Evolutionary conservation across 1,139 yeast species (phyloP).

Genomic region (Yamadazyma siamensis): DNA sequence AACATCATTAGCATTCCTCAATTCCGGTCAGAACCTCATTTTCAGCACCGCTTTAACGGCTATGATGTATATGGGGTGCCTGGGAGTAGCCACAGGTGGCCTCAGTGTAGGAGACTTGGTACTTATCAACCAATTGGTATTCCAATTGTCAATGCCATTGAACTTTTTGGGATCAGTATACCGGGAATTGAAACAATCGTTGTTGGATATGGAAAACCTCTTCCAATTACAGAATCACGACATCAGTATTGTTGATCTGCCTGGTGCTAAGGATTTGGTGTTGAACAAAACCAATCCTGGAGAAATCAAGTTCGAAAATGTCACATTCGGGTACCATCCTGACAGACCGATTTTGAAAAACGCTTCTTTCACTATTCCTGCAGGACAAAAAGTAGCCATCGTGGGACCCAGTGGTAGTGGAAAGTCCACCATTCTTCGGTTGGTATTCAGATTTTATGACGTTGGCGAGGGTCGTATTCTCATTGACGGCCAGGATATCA

Average conservation of each 20-base stretch:
- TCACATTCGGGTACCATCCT: conserved; percentile 87
- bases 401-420: conserved; percentile 98
- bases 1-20: conserved; percentile 84
- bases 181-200: conserved; percentile 87
- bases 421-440: conserved; percentile 81
- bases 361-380: conserved; percentile 82
- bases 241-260: conserved; percentile 59
- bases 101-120: conserved; percentile 94
- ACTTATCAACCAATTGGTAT: conserved; percentile 91
- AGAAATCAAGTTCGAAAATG: conserved; percentile 85
- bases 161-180: conserved; percentile 94
- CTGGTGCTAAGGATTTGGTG: conserved; percentile 58
- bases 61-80: conserved; percentile 99
- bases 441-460: conserved; percentile 89
- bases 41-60: conserved; percentile 90
- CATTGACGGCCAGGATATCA: conserved; percentile 88
- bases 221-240: conserved; percentile 79
- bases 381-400: conserved; percentile 86
- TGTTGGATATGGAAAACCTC: conserved; percentile 88
- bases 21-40: conserved; percentile 88
- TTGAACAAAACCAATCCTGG: conserved; percentile 49
- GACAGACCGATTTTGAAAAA: conserved; percentile 81
- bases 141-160: conserved; percentile 90
- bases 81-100: conserved; percentile 78
- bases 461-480: conserved; percentile 72